A percentile compares a stretch with the other conserved stretches of the same genome.
Conservation (phyloP, 2,329 filamentous ascomycete species). For the Colletotrichum musae region DNA sequence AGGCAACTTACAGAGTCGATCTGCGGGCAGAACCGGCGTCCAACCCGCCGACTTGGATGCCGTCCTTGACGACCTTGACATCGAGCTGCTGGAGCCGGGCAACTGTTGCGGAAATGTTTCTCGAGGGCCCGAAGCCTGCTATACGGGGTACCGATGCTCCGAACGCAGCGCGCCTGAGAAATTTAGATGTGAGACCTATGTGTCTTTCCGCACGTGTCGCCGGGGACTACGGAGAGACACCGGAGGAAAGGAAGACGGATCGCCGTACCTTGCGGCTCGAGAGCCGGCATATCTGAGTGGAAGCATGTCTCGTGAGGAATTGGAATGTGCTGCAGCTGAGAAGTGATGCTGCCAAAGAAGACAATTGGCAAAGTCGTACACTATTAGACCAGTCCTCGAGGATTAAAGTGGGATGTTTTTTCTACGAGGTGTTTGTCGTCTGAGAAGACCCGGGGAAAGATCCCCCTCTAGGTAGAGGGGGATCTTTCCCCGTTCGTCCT, state of each 20-base stretch:
- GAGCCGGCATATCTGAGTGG: conserved; percentile 21
- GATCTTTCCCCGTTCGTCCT: not conserved
- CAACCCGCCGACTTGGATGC: conserved; percentile 27
- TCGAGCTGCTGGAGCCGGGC: conserved; percentile 7
- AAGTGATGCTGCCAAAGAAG: conserved; percentile 4
- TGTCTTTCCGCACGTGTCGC: conserved; percentile 15
- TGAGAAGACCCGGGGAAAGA: conserved; percentile 17
- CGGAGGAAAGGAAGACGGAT: not conserved
- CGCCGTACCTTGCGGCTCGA: conserved; percentile 32
- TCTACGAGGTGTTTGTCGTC: conserved; percentile 2
- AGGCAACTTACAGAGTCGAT: conserved; percentile 38
- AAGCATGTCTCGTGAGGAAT: conserved; percentile 20
- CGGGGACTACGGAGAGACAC: not conserved
- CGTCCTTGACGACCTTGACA: conserved; percentile 19
- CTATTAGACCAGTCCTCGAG: not conserved
- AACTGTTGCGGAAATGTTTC: conserved; percentile 28
- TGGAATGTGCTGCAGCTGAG: not conserved
- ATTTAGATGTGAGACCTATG: conserved; percentile 18
- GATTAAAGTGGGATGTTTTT: not conserved
- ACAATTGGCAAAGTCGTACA: conserved; percentile 12
- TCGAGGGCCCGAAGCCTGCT: conserved; percentile 7
- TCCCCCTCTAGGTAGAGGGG: not conserved
- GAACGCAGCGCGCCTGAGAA: conserved; percentile 27
- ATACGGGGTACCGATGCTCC: conserved; percentile 17
- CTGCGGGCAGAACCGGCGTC: conserved; percentile 20